A percentile compares a stretch with the other conserved stretches of the same genome.
Evolutionary conservation across 306 rosid species (phyloP).

Genomic region (Astragalus glycyphyllos): DNA sequence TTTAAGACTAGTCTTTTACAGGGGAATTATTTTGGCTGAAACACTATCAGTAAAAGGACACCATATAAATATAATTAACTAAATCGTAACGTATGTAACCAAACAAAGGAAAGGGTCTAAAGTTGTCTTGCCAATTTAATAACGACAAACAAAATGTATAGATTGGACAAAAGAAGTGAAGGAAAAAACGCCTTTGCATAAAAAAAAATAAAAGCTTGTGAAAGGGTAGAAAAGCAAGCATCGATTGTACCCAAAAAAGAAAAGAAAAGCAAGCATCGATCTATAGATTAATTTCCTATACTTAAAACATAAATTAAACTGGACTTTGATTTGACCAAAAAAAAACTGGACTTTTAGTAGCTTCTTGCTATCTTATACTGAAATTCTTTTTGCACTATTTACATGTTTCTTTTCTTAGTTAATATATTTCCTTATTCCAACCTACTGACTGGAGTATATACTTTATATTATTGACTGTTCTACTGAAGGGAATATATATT

Average conservation of each 20-base stretch:
- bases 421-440: background rate
- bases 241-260: too few species aligned
- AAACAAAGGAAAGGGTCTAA: background rate
- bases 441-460: background rate
- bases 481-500: slow-evolving; percentile 12
- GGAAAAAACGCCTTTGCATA: background rate
- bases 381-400: background rate
- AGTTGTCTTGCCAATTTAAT: background rate
- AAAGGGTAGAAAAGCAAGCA: background rate
- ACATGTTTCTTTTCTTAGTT: background rate
- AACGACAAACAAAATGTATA: slow-evolving; percentile 1
- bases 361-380: background rate
- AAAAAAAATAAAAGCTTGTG: too few species aligned
- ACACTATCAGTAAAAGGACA: slow-evolving; percentile 5
- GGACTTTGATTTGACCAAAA: background rate
- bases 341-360: background rate
- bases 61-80: slow-evolving; percentile 5
- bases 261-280: background rate
- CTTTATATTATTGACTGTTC: background rate
- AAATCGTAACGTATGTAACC: background rate
- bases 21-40: background rate
- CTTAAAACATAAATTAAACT: background rate
- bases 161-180: background rate
- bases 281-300: background rate
- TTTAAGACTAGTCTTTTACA: background rate